Evolutionary conservation across 1,284 basidiomycete genomes (phyloP), one percentile per base, ranked within the genome.

Genomic region (Apiotrichum porosum): DNA sequence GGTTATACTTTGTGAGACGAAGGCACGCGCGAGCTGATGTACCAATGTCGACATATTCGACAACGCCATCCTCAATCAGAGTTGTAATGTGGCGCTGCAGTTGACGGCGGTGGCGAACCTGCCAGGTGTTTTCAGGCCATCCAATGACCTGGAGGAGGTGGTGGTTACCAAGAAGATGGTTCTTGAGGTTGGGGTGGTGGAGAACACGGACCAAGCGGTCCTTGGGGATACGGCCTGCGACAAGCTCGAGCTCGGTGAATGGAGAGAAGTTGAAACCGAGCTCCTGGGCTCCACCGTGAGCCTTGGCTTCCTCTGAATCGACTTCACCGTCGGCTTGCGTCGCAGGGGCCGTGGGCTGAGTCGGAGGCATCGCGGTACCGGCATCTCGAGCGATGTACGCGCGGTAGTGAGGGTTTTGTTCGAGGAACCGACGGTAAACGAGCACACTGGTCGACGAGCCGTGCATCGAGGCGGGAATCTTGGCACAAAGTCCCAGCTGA

Each of bases 1-100:
- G 61, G 46, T 66, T 65, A 55, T 64, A 71, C 46, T 70, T 71
- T 14, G 59, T 58, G 36, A 70, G 46, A 10, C 69, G 61, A 3
- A 69, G 51, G 49, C 66, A 69, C 8, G 52, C 52, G 3, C 55
- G 54, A 8, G 44, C 45, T 9, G 54, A 47, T 15, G 57, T 55
- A n/a, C 64, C 66, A 9, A 66, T 62, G 22, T 51, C 50, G 19
- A 71, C 48, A 6, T 51, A 52, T 48, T 71, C 66, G 26, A 70
- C 48, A 13, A 62, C 10, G 6, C 63, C 68, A 1, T 59, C 54
- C 15, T 49, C 44, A 10, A 65, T 53, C 14, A 71, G 54, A 8
- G 44, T 23, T 2, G 56, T 41, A n/a, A 66, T 58, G 39, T 63
- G 60, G 19, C 60, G 52, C 32, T 50, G 47, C 4, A 69, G 42